Evolutionary conservation across 768 basidiomycete genomes (phyloP), one percentile per base, ranked within the genome.

Genomic region (Filobasidium floriforme): DNA sequence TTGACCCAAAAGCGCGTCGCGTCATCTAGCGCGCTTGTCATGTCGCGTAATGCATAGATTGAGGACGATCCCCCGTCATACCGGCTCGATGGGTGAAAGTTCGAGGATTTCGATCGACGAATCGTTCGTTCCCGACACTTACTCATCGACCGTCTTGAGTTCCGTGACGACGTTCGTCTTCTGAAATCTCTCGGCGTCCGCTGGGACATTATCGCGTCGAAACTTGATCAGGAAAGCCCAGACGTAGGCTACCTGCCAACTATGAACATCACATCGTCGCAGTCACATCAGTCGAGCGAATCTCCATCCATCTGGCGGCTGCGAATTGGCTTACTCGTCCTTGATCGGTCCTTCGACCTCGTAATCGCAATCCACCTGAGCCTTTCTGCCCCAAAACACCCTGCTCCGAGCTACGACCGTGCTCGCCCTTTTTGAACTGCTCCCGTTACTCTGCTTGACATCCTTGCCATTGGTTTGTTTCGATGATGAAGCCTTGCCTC

Each of bases 161-260:
- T 63, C 63, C n/a, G 63, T 68, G 62, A 65, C 37, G 7, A 60
- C 59, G 1, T 60, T 60, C 10, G 28, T 32, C 59, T 60, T 60
- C 7, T n/a, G 24, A 41, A 43, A 65, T 41, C 54, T 29, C 11
- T 57, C 54, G 4, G 54, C 54, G 14, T 57, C 54, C 15, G 14
- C 54, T 15, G 54, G 26, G 7, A 57, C 26, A 15, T 57, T 22
- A 15, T 55, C 57, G 1, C 59, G 59, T 29, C 65, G 46, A 46
- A 68, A 68, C 41, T 57, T 61, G 26, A 60, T 59, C 26, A 65
- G 18, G 54, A 68, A 68, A 44, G 63, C 63, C 59, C 59, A 68
- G 19, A 68, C 62, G 44, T 68, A 68, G 26, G 67, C 63, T 1
- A 68, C 60, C 41, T 68, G 67, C 67, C 67, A 68, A 32, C 67